phyloP scores from a whole-genome alignment of 129 eudicot species.

The Flaveria ramosissima region DNA sequence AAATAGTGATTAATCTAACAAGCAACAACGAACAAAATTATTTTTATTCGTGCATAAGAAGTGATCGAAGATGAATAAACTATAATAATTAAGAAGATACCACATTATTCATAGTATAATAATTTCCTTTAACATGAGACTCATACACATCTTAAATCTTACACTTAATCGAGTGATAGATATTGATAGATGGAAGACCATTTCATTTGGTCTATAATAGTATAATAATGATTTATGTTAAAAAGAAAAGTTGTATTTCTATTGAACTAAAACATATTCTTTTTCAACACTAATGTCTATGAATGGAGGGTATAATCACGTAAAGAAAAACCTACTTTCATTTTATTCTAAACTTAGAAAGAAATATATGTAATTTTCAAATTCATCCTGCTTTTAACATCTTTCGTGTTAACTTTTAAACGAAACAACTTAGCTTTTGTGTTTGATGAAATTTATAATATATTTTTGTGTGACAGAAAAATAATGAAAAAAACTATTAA shows the following conservation, averaged over 20 bases:
- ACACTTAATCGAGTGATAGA: background rate
- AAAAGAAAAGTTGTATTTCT: background rate
- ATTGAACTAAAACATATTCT: background rate
- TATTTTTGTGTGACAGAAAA: background rate
- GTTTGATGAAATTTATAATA: background rate
- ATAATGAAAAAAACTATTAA: background rate
- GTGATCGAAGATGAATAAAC: no score
- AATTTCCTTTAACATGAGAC: no score
- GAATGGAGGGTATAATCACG: background rate
- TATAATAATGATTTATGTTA: background rate
- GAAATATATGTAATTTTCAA: background rate
- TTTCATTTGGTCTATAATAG: background rate
- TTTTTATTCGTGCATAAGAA: no score
- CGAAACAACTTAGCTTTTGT: background rate
- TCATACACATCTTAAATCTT: background rate
- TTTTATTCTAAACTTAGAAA: background rate
- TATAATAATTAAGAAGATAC: background rate
- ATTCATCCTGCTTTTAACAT: background rate
- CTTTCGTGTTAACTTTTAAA: background rate
- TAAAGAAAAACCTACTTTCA: background rate
- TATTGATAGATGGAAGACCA: background rate
- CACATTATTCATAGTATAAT: no score
- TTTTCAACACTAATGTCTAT: no score
- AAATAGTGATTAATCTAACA: no score
- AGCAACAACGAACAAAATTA: no score